Evolutionary conservation across 352 stramenopile genomes (phyloP).

Genomic region (Aphanomyces euteiches): DNA sequence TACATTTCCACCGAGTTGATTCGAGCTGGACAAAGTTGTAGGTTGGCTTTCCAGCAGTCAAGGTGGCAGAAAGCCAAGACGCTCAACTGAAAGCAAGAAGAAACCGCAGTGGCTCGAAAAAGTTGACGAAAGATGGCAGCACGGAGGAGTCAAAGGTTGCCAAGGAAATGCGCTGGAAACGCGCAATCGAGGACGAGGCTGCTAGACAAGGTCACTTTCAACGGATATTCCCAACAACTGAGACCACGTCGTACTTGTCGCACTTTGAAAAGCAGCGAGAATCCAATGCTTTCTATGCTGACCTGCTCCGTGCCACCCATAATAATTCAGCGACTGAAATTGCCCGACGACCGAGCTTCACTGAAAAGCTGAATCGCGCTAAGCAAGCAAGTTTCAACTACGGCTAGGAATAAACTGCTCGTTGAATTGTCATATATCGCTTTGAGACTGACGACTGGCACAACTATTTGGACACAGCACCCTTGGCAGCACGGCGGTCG

Average conservation of each 20-base stretch:
- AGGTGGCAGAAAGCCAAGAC: constrained; percentile 1
- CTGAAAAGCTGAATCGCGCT: constrained; percentile 22
- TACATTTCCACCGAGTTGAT: constrained; percentile 37
- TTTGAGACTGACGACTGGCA: too few species aligned
- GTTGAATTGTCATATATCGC: too few species aligned
- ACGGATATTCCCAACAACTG: constrained; percentile 61
- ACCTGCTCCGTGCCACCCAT: background rate
- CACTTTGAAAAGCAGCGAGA: constrained; percentile 58
- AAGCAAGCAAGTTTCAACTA: constrained; percentile 16
- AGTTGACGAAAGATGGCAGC: too few species aligned
- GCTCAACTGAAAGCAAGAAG: background rate
- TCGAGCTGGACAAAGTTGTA: constrained; percentile 22
- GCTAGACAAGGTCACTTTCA: constrained; percentile 61
- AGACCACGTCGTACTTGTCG: constrained; percentile 51
- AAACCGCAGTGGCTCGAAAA: too few species aligned
- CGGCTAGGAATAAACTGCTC: background rate
- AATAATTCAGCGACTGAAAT: background rate
- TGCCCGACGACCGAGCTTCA: constrained; percentile 6
- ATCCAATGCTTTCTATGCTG: constrained; percentile 59
- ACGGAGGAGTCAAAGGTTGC: too few species aligned
- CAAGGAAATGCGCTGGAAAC: constrained; percentile 18
- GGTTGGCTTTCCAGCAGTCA: constrained; percentile 13
- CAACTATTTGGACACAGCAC: background rate
- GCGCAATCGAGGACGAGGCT: constrained; percentile 56
- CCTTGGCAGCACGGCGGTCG: constrained; percentile 11